A percentile compares a stretch with the other conserved stretches of the same genome.
Evolutionary conservation across 1,139 yeast genomes (phyloP).

Genomic region (Protomyces pachydermus): DNA sequence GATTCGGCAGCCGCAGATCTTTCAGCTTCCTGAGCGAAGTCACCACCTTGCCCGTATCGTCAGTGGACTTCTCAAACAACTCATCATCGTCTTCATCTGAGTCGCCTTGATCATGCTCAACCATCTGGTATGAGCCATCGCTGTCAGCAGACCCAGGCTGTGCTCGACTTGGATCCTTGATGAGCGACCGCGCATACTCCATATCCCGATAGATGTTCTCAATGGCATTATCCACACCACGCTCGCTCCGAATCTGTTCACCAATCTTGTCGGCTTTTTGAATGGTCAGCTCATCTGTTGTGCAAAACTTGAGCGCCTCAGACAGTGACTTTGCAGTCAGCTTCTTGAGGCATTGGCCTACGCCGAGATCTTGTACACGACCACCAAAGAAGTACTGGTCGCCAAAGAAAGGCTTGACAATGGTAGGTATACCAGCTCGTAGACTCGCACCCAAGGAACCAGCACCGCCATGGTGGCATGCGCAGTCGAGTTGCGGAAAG

Average conservation of each 20-base stretch:
- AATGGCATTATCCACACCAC: slow-evolving; percentile 76
- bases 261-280: slow-evolving; percentile 63
- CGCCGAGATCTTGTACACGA: slow-evolving; percentile 83
- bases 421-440: slow-evolving; percentile 80
- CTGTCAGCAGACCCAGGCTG: neutral
- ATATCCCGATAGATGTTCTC: slow-evolving; percentile 69
- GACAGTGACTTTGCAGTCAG: slow-evolving; percentile 60
- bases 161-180: neutral
- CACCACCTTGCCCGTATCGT: slow-evolving; percentile 3
- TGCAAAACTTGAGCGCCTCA: slow-evolving; percentile 63
- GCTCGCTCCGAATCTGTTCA: slow-evolving; percentile 56
- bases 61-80: slow-evolving; percentile 10
- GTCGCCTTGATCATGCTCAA: slow-evolving; percentile 4
- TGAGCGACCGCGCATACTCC: slow-evolving; percentile 54
- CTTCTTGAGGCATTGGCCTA: slow-evolving; percentile 68
- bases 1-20: slow-evolving; percentile 6
- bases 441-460: slow-evolving; percentile 94
- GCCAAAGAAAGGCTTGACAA: slow-evolving; percentile 91
- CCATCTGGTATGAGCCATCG: slow-evolving; percentile 9
- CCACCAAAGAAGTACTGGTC: slow-evolving; percentile 90
- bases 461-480: slow-evolving; percentile 96
- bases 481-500: slow-evolving; percentile 81
- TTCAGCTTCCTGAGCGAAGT: slow-evolving; percentile 10
- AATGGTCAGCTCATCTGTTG: slow-evolving; percentile 61
- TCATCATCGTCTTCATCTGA: slow-evolving; percentile 16